These are phyloP conservation scores for Talaromyces sp. DNA, from an alignment of 2,329 filamentous ascomycete species.

Conservation along the genomic window DNA sequence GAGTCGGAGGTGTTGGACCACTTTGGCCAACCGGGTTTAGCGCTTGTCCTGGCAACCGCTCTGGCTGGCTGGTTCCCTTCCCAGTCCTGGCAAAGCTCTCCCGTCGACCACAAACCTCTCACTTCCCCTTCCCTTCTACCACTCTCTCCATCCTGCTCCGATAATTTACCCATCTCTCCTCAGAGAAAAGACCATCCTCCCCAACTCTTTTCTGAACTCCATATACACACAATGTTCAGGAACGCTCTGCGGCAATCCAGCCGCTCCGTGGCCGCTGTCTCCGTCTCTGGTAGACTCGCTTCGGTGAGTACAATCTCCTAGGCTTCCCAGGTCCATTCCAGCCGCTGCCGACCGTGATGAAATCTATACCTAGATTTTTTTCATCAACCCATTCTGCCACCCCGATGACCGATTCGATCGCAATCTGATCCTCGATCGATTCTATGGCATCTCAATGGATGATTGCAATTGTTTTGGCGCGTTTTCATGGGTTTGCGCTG, in stretches of 20 bases:
- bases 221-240: slow-evolving; percentile 76
- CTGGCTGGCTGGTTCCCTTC: slow-evolving; percentile 29
- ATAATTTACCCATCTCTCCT: slow-evolving; percentile 40
- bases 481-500: slow-evolving; percentile 43
- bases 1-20: slow-evolving; percentile 37
- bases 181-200: slow-evolving; percentile 38
- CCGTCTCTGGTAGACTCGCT: slow-evolving; percentile 85
- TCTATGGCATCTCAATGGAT: slow-evolving; percentile 22
- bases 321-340: slow-evolving; percentile 47
- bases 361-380: slow-evolving; percentile 16
- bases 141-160: slow-evolving; percentile 14
- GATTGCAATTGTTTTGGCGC: slow-evolving; percentile 24
- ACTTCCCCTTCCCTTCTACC: slow-evolving; percentile 19
- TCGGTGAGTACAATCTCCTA: slow-evolving; percentile 63
- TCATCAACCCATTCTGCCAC: slow-evolving; percentile 26
- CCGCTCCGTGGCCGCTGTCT: slow-evolving; percentile 90
- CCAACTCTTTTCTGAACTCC: slow-evolving; percentile 31
- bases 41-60: slow-evolving; percentile 38
- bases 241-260: slow-evolving; percentile 96
- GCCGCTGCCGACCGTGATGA: slow-evolving; percentile 33
- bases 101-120: slow-evolving; percentile 33
- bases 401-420: slow-evolving; percentile 11
- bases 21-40: slow-evolving; percentile 38
- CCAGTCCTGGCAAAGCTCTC: slow-evolving; percentile 36
- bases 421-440: slow-evolving; percentile 23